Evolutionary conservation across 176 grass and related monocot genomes (phyloP), one percentile per base, ranked within the genome.

Genomic region (Hordeum marinum): DNA sequence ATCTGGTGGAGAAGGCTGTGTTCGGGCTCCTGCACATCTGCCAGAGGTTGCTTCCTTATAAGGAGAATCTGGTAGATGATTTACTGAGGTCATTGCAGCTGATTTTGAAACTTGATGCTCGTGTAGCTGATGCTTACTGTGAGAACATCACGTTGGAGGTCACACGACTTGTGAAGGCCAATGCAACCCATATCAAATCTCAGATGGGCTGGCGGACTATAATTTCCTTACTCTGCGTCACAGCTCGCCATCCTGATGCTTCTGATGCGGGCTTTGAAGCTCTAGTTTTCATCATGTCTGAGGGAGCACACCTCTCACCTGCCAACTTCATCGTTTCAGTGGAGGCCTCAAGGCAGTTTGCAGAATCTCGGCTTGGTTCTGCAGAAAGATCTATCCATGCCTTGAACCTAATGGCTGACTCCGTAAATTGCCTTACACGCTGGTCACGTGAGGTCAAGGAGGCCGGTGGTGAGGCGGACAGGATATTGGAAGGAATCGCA

Each of bases 41-140:
- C 83, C 93, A 98, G 75, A 88, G 96, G 77, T 74, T 98, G 59
- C 90, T 98, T 55, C 96, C 96, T n/a, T 98, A 98, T 82, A 98
- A 98, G 76, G 96, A 94, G 37, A 95, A 98, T 68, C 80, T 98
- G 40, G 90, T 87, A 11, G 96, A 98, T 94, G 93, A 95, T 90
- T 85, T 98, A 80, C 75, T 98, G 81, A 89, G 77, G 61, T 96
- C 96, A 11, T 62, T 98, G 65, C 96, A 98, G 82, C 76, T 98
- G 27, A 91, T 98, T 83, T 59, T 98, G 65, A 98, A 98, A 84
- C 93, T 98, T 65, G 96, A 98, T 89, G 96, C 96, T 35, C 96
- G 96, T 86, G 96, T 98, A 52, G 96, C 96, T 57, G 96, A 98
- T 96, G 96, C 93, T 54, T 98, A 96, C 74, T 98, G 96, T 86